Evolutionary conservation across 768 basidiomycete species (phyloP).

Genomic region (Austroboletus eburneus): DNA sequence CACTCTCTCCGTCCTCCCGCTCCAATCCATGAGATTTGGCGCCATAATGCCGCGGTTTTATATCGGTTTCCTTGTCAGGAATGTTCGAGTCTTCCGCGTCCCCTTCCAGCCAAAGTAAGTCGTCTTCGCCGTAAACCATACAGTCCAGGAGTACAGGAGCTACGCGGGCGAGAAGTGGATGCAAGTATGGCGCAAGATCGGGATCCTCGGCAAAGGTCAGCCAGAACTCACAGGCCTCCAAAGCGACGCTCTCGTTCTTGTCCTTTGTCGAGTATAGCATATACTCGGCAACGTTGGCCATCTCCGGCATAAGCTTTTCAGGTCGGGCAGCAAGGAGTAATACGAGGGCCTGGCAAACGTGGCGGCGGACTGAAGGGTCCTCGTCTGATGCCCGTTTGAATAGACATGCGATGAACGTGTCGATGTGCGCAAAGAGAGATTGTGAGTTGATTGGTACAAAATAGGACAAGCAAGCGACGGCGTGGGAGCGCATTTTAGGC

Average conservation of each 20-base stretch:
- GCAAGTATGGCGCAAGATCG: slow-evolving; percentile 77
- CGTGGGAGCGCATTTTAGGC: slow-evolving; percentile 88
- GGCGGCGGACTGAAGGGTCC: slow-evolving; percentile 87
- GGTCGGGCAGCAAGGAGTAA: slow-evolving; percentile 89
- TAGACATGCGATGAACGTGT: slow-evolving; percentile 86
- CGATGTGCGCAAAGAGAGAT: slow-evolving; percentile 87
- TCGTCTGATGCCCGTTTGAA: slow-evolving; percentile 96
- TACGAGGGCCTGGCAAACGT: slow-evolving; percentile 94
- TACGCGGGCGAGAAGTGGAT: slow-evolving; percentile 85
- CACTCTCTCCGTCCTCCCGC: slow-evolving; percentile 48
- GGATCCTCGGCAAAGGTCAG: slow-evolving; percentile 96
- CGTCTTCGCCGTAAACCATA: slow-evolving; percentile 96
- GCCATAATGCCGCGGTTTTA: slow-evolving; percentile 93
- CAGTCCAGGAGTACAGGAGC: slow-evolving; percentile 94
- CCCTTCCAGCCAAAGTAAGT: slow-evolving; percentile 90
- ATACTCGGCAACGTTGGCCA: slow-evolving; percentile 93
- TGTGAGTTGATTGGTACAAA: slow-evolving; percentile 86
- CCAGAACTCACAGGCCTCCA: slow-evolving; percentile 99
- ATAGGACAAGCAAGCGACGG: slow-evolving; percentile 91
- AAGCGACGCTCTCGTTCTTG: slow-evolving; percentile 91
- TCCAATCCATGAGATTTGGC: slow-evolving; percentile 82
- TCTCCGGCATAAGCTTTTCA: slow-evolving; percentile 95
- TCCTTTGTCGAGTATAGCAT: slow-evolving; percentile 99
- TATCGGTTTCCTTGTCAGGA: slow-evolving; percentile 92
- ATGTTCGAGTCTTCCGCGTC: slow-evolving; percentile 87